These are phyloP conservation scores for Leccinum angustisporum DNA, from an alignment of 1,284 basidiomycete species.

Conservation along the genomic window DNA sequence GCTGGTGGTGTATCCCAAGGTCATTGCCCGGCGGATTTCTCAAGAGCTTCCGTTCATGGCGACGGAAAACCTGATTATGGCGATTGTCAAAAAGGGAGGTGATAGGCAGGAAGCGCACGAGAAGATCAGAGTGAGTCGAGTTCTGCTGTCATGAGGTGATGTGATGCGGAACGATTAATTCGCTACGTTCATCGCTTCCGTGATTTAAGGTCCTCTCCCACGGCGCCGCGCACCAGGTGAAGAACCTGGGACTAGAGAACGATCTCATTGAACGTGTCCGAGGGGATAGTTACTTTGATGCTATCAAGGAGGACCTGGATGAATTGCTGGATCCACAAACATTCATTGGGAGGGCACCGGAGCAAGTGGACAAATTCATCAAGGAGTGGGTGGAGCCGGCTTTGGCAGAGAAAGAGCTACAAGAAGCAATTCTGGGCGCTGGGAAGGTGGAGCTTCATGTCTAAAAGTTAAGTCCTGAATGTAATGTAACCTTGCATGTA, in stretches of 20 bases:
- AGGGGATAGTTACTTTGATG: conserved; percentile 61
- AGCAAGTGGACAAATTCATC: conserved; percentile 91
- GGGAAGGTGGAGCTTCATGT: conserved; percentile 54
- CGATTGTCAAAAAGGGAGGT: conserved; percentile 92
- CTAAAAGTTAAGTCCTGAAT: conserved; percentile 21
- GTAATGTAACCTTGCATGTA: background rate
- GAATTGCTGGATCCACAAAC: conserved; percentile 75
- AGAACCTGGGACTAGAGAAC: conserved; percentile 93
- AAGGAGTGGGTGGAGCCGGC: conserved; percentile 90
- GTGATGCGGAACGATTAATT: conserved; percentile 14
- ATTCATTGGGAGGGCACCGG: conserved; percentile 88
- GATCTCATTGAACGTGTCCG: conserved; percentile 91
- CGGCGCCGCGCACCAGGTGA: conserved; percentile 93
- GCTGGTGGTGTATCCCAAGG: conserved; percentile 95
- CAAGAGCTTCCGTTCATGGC: conserved; percentile 99
- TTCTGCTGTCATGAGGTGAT: conserved; percentile 19
- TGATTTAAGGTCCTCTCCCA: conserved; percentile 79
- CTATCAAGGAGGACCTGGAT: conserved; percentile 67
- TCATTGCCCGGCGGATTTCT: conserved; percentile 88
- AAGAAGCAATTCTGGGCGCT: conserved; percentile 53
- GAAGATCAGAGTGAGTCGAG: conserved; percentile 75
- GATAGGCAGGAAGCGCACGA: conserved; percentile 98
- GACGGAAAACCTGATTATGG: conserved; percentile 99
- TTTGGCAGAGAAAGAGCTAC: conserved; percentile 64
- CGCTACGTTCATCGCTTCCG: conserved; percentile 18